phyloP scores from a whole-genome alignment of 1,139 yeast genomes.

The Magnusiomyces sp. region DNA sequence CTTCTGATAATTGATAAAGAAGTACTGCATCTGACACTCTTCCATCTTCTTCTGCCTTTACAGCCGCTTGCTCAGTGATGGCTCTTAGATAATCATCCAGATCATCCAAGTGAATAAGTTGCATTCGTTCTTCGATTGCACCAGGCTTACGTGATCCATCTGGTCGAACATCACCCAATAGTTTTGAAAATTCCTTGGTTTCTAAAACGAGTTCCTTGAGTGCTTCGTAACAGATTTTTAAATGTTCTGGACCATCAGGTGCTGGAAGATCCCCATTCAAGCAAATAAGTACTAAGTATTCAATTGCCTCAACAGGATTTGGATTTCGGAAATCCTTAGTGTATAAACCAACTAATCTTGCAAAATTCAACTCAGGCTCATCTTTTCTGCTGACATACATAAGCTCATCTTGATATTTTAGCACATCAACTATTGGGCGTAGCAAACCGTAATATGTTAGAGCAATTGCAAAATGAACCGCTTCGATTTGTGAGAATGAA shows the following conservation, averaged over 20 bases:
- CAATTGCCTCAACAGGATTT: conserved; percentile 87
- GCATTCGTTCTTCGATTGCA: conserved; percentile 68
- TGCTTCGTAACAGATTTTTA: conserved; percentile 64
- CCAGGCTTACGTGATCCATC: conserved; percentile 82
- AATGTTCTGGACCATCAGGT: conserved; percentile 24
- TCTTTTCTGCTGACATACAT: conserved; percentile 21
- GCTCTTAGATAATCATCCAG: conserved; percentile 48
- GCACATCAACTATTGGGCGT: conserved; percentile 37
- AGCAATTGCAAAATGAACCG: conserved; percentile 84
- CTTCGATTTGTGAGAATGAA: conserved; percentile 65
- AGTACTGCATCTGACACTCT: conserved; percentile 78
- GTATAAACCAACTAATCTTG: conserved; percentile 37
- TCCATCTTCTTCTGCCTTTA: conserved; percentile 87
- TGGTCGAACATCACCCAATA: conserved; percentile 70
- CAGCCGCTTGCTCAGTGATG: conserved; percentile 80
- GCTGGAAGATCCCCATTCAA: conserved; percentile 34
- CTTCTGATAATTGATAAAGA: conserved; percentile 81
- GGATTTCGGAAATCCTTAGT: conserved; percentile 74
- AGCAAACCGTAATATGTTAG: conserved; percentile 68
- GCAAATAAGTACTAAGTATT: conserved; percentile 69
- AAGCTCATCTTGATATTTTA: conserved; percentile 23
- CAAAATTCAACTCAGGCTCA: conserved; percentile 29
- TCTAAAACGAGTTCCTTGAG: conserved; percentile 76
- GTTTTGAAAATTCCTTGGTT: conserved; percentile 72
- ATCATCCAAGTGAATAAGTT: conserved; percentile 52